Evolutionary conservation across 2,329 filamentous ascomycete species (phyloP).

Genomic region (Camillea tinctor): DNA sequence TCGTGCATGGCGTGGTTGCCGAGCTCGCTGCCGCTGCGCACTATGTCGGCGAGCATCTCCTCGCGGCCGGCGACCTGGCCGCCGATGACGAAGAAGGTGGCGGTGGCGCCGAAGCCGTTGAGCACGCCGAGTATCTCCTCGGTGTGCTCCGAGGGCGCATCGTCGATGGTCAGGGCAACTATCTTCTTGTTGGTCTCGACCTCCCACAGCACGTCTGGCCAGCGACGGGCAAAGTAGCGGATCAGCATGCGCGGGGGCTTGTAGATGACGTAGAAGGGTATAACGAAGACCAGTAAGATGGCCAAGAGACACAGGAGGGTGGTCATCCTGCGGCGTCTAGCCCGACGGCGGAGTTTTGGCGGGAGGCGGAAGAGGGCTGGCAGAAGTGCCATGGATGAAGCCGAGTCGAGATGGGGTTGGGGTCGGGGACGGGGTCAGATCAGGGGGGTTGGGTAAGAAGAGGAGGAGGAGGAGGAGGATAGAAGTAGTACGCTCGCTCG

Average conservation of each 20-base stretch:
- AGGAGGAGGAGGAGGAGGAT: no score
- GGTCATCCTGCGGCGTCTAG: slow-evolving; percentile 58
- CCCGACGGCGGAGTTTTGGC: slow-evolving; percentile 55
- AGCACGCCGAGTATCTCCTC: slow-evolving; percentile 67
- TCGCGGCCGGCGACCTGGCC: slow-evolving; percentile 63
- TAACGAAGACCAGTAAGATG: slow-evolving; percentile 33
- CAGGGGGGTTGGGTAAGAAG: no score
- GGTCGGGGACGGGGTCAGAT: no score
- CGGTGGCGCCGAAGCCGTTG: slow-evolving; percentile 63
- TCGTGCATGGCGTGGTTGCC: slow-evolving; percentile 90
- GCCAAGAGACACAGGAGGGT: slow-evolving; percentile 47
- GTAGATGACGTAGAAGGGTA: slow-evolving; percentile 69
- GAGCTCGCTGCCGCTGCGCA: slow-evolving; percentile 67
- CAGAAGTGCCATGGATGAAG: slow-evolving; percentile 28
- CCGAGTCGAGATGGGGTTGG: slow-evolving; percentile 1
- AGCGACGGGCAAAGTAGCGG: slow-evolving; percentile 65
- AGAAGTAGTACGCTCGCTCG: neutral
- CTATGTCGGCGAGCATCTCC: slow-evolving; percentile 53
- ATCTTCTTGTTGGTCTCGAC: slow-evolving; percentile 59
- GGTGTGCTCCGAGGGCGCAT: slow-evolving; percentile 75
- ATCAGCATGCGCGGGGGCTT: slow-evolving; percentile 75
- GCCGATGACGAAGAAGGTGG: slow-evolving; percentile 89
- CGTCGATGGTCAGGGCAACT: slow-evolving; percentile 83
- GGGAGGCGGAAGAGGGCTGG: slow-evolving; percentile 53
- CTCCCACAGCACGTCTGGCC: slow-evolving; percentile 79